Base-by-base conservation (phyloP, 176 grass and related monocot species). In the Aechmea fasciata region DNA sequence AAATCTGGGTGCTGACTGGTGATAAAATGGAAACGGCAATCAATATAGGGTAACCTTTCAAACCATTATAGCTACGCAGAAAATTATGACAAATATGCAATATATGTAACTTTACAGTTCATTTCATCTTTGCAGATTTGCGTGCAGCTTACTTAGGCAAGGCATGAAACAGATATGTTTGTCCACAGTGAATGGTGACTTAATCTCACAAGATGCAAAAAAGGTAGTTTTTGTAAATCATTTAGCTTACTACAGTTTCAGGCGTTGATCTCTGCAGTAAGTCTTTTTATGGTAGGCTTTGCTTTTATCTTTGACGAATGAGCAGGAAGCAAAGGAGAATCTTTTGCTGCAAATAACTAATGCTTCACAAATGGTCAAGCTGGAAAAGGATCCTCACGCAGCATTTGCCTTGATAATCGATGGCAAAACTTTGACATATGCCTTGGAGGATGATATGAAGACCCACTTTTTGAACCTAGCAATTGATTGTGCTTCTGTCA, bases 1-100 rank as follows among this genome's bases (percentile, higher is more conserved):
- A 96, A 63, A 89, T 96, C 49, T 96, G 92, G 92, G 92, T 96
- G 85, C 83, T 96, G 70, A 96, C 88, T 11, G 90, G 94, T 20
- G 94, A 93, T 84, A 99, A 99, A 77, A 99, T 99, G 87, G 94
- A 99, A 88, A 93, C 94, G 67, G 90, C 94, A 68, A 93, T 99
- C 75, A 99, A 99, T 75, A 93, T 99, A 63, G 94, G 94, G 90
- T 99, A 99, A 65, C 75, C 10, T 61, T 19, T 41, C 33, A 41
- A 41, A 7, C 55, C n/a, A 61, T 61, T 61, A 41, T 41, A 61
- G 55, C 55, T 61, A 9, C 10, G 0, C 3, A 61, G n/a, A 61
- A 61, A 19, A 15, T 61, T 61, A 13, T 61, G 55, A 19, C 3
- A 9, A 61, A 9, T 18, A 22, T 10, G 7, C 15, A 61, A 9